Conservation (phyloP, 345 rosid genomes). For the Pistacia integerrima region DNA sequence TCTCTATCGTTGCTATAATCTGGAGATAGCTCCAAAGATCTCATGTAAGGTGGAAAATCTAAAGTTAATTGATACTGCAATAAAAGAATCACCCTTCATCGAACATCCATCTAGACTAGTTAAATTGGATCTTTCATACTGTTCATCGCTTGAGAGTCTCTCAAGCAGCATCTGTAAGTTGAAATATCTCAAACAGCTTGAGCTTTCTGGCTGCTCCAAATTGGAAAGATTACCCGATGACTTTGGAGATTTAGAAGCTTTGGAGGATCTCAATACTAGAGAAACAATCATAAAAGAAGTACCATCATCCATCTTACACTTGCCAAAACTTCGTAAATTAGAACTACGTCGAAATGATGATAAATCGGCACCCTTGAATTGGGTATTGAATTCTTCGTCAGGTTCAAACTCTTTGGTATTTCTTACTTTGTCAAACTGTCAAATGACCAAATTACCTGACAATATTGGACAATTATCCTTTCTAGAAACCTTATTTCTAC, state of each 20-base stretch:
- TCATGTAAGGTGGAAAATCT: conserved; percentile 9
- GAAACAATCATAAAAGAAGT: neutral
- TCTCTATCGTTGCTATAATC: conserved; percentile 12
- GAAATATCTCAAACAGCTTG: neutral
- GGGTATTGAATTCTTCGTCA: neutral
- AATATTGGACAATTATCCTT: neutral
- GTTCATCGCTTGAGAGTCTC: neutral
- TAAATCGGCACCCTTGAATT: neutral
- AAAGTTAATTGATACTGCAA: neutral
- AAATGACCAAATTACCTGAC: neutral
- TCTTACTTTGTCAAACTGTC: neutral
- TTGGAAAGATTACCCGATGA: neutral
- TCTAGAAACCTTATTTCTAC: neutral
- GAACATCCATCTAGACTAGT: neutral
- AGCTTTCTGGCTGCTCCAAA: neutral
- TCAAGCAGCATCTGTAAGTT: neutral
- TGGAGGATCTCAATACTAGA: neutral
- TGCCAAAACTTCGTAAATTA: neutral
- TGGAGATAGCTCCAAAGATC: conserved; percentile 9
- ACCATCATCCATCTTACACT: neutral
- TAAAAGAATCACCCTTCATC: neutral
- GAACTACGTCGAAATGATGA: neutral
- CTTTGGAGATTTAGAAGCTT: neutral
- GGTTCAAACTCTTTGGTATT: neutral
- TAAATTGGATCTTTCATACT: neutral